Evolutionary conservation across 148 eudicot genomes (phyloP), one percentile per base, ranked within the genome.

Genomic region (Cornus kousa): DNA sequence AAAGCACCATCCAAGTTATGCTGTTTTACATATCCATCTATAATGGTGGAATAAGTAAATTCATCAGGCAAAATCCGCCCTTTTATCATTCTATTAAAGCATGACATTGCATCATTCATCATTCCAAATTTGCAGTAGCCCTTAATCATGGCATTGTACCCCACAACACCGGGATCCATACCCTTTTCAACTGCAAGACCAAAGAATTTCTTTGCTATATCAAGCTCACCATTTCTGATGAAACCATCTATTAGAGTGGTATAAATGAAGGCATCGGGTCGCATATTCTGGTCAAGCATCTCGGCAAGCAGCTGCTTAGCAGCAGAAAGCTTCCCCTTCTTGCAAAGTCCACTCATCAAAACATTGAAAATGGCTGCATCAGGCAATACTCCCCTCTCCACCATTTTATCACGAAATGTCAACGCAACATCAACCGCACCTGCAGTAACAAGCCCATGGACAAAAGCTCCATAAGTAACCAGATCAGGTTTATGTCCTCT

Each of bases 291-390:
- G 81, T 87, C 90, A 84, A 91, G 89, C 99, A 96, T 93, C 86
- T 96, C 91, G 71, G 80, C 78, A 22, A 93, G 82, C 57, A 96
- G 83, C 77, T 88, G 83, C 81, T 85, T 90, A 10, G 95, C 97
- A 59, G 78, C 85, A 28, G 83, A 66, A 78, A 96, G 87, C 85
- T 83, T 84, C 48, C 91, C 95, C 76, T 87, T 90, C 79, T 84
- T 87, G 77, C 88, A 96, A 72, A 92, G 87, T 73, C 94, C 99
- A 82, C 81, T 92, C 76, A 96, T 88, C 69, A 96, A 73, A 70
- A 89, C 84, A 85, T 96, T 96, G 85, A 89, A 96, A 23, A 96
- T 92, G 78, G 83, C 89, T 72, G 97, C 82, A 88, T 96, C 98
- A 69, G 93, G 98, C 12, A 77, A 71, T 71, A 90, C 80, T 74